Conservation (phyloP, 1,139 yeast genomes). For the Geotrichum carabidarum region DNA sequence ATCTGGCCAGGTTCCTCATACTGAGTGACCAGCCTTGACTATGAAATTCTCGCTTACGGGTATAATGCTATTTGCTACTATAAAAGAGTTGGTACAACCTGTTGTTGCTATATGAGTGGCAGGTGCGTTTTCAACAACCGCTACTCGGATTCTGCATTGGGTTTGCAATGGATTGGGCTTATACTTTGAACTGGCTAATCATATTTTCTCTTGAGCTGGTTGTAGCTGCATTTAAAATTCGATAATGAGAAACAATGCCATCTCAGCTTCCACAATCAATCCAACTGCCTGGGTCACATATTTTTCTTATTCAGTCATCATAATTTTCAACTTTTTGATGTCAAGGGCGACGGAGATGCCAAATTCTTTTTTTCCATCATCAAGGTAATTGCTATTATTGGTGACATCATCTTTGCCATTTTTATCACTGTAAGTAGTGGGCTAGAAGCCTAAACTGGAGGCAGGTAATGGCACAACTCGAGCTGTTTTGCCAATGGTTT, state of each 20-base stretch:
- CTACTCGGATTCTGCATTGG: constrained; percentile 73
- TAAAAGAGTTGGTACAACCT: constrained; percentile 81
- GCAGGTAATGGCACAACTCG: constrained; percentile 54
- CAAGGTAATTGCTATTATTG: constrained; percentile 56
- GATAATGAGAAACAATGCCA: constrained; percentile 45
- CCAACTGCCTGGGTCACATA: constrained; percentile 66
- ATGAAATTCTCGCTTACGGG: constrained; percentile 67
- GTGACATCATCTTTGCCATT: constrained; percentile 60
- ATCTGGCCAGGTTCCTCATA: constrained; percentile 57
- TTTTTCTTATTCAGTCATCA: constrained; percentile 55
- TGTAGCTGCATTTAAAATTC: constrained; percentile 67
- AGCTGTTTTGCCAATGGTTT: constrained; percentile 61
- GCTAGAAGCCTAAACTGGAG: constrained; percentile 56
- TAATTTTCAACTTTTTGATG: constrained; percentile 61
- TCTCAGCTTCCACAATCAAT: constrained; percentile 37
- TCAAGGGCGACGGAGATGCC: constrained; percentile 66
- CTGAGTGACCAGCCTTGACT: constrained; percentile 74
- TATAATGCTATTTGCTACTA: constrained; percentile 64
- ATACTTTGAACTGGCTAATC: constrained; percentile 70
- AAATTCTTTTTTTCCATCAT: constrained; percentile 56
- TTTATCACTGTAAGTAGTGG: constrained; percentile 66
- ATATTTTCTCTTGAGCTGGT: constrained; percentile 71
- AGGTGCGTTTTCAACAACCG: constrained; percentile 73
- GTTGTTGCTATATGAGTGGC: constrained; percentile 74
- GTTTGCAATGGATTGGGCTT: constrained; percentile 79